Evolutionary conservation across 2,329 filamentous ascomycete species (phyloP), one percentile per base, ranked within the genome.

Genomic region (Seiridium unicorne): DNA sequence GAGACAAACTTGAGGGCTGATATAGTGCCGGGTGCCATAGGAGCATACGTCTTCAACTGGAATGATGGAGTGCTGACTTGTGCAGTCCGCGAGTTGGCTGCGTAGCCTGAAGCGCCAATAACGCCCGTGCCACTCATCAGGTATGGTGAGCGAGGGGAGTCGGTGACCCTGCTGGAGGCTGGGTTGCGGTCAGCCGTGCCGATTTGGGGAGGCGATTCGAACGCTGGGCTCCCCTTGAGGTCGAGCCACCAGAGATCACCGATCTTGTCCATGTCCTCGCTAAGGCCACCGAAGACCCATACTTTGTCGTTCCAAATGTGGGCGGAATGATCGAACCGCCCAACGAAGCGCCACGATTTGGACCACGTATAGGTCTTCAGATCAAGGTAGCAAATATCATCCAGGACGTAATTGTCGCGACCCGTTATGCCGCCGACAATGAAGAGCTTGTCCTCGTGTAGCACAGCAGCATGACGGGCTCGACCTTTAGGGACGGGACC

Each of bases 291-390:
- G 74, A 97, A 97, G 5, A 98, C 93, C 94, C 94, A 99, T 40
- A 99, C 89, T 48, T 92, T 87, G 63, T 95, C 93, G 59, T 90
- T 82, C 84, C 93, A 97, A 61, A 99, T 89, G 82, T 94, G 97
- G 57, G 91, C 93, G 13, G 92, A 93, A 72, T 99, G 95, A 69
- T 99, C 95, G 72, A 97, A 99, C 44, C 95, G 87, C 54, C 91
- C 89, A 34, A 97, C 93, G 72, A 99, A 99, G 62, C 89, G 91
- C 95, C 95, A 99, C 46, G 92, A 89, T 60, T 92, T 88, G 59
- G 94, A 98, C 95, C 95, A 99, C 0, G 93, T 97, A 82, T 92
- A 97, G 2, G 95, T 98, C 79, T 96, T 97, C 51, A 99, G 81
- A 72, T 99, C 95, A 54, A 99, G 84, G 71, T 96, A 99, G 78